Conservation (phyloP, 2,329 filamentous ascomycete genomes). For the Penicillium sp. region DNA sequence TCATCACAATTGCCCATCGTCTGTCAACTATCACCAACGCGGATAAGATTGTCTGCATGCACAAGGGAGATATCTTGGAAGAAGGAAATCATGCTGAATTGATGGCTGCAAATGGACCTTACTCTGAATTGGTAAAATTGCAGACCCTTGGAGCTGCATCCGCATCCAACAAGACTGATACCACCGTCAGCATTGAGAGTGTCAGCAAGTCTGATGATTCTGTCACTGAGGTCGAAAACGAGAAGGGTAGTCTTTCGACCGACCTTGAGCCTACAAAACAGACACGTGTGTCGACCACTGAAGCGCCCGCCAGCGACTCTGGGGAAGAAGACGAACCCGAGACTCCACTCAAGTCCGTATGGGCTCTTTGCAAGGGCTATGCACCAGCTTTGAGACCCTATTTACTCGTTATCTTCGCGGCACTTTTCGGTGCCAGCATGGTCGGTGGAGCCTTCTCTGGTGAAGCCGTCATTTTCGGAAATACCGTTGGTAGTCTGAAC, state of each 20-base stretch:
- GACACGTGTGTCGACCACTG: constrained; percentile 15
- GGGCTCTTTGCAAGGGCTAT: constrained; percentile 30
- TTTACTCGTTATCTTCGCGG: constrained; percentile 47
- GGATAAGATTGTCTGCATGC: constrained; percentile 56
- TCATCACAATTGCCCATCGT: constrained; percentile 68
- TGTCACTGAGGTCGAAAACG: constrained; percentile 24
- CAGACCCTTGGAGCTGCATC: constrained; percentile 53
- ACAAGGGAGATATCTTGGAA: constrained; percentile 54
- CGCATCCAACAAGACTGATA: constrained; percentile 48
- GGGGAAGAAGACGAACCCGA: constrained; percentile 27
- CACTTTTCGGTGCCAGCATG: constrained; percentile 52
- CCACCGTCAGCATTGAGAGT: constrained; percentile 49
- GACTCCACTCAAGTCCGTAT: constrained; percentile 29
- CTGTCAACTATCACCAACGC: constrained; percentile 57
- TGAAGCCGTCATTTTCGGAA: constrained; percentile 60
- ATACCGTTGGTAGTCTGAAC: constrained; percentile 58
- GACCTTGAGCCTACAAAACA: constrained; percentile 15
- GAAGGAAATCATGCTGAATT: constrained; percentile 53
- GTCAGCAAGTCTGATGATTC: constrained; percentile 30
- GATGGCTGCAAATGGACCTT: constrained; percentile 46
- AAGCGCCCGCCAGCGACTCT: constrained; percentile 15
- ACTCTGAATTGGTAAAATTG: constrained; percentile 25
- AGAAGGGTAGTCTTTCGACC: constrained; percentile 15
- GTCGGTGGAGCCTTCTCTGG: constrained; percentile 60
- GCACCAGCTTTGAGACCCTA: constrained; percentile 39